Percentiles rank a stretch among this genome's conserved stretches.
phyloP scores from a whole-genome alignment of 768 basidiomycete species.

The Phanerochaete carnosa region DNA sequence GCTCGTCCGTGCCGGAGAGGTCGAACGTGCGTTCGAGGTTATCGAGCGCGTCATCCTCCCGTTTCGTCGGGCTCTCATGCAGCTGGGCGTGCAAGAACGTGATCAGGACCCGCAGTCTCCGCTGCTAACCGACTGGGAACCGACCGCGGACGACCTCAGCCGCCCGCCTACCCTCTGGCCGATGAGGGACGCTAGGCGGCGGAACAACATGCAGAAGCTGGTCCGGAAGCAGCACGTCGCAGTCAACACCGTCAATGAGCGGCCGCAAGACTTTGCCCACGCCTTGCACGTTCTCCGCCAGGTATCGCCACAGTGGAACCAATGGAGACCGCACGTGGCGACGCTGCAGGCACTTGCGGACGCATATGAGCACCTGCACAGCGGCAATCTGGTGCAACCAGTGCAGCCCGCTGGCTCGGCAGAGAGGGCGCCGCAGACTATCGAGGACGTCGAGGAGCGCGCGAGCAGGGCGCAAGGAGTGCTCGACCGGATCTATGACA shows the following conservation, averaged over 20 bases:
- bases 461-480: conserved; percentile 34
- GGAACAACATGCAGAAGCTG: background rate
- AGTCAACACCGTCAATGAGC: background rate
- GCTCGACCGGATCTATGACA: conserved; percentile 42
- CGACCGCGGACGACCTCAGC: conserved; percentile 12
- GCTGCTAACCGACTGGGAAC: conserved; percentile 19
- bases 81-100: conserved; percentile 5
- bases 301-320: conserved; percentile 59
- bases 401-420: conserved; percentile 17
- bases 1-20: conserved; percentile 74
- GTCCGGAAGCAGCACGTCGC: background rate
- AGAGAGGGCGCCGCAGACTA: conserved; percentile 17
- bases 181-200: conserved; percentile 8
- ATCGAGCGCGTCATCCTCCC: conserved; percentile 75
- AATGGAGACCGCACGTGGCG: conserved; percentile 60
- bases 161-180: conserved; percentile 10
- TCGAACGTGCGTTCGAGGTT: conserved; percentile 81
- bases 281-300: conserved; percentile 59
- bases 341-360: conserved; percentile 45
- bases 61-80: conserved; percentile 34
- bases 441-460: conserved; percentile 24
- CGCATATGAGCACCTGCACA: conserved; percentile 44
- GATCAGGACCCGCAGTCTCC: conserved; percentile 23
- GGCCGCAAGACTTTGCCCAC: conserved; percentile 48
- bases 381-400: conserved; percentile 48